A percentile compares a stretch with the other conserved stretches of the same genome.
Evolutionary conservation across 2,329 filamentous ascomycete genomes (phyloP).

Genomic region (Xylariomycetidae sp.): DNA sequence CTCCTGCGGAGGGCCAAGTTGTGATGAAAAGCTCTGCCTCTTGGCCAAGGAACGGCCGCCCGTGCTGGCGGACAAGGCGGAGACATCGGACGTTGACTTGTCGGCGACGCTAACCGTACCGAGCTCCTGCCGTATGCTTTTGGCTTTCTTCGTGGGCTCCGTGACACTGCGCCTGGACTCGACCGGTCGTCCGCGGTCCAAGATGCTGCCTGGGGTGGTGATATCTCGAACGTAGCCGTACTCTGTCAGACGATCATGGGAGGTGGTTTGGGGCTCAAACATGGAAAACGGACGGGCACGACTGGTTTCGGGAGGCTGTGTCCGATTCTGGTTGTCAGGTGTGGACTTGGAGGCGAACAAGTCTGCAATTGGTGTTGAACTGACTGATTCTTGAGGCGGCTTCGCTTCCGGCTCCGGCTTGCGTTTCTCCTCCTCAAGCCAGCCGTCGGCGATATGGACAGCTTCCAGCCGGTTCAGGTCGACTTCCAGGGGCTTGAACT

Average conservation of each 20-base stretch:
- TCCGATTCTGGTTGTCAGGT: background rate
- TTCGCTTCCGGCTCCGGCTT: slow-evolving; percentile 1
- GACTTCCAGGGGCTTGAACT: slow-evolving; percentile 10
- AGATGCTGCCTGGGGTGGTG: slow-evolving; percentile 5
- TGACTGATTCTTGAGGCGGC: background rate
- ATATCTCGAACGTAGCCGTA: no score
- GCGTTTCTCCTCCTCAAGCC: slow-evolving; percentile 4
- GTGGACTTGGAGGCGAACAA: slow-evolving; percentile 5
- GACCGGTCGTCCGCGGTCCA: slow-evolving; percentile 10
- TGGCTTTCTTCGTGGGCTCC: slow-evolving; percentile 1
- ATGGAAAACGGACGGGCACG: slow-evolving; percentile 6
- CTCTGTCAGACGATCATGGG: slow-evolving; percentile 3
- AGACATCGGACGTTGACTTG: no score
- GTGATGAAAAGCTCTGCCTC: no score
- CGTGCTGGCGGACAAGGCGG: no score
- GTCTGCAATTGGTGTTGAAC: slow-evolving; percentile 9
- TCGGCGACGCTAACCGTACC: no score
- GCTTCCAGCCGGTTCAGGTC: slow-evolving; percentile 8
- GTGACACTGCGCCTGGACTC: slow-evolving; percentile 6
- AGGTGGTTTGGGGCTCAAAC: slow-evolving; percentile 2
- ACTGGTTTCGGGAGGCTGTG: background rate
- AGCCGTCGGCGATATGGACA: slow-evolving; percentile 7
- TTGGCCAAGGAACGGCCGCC: no score
- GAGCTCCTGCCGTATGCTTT: background rate
- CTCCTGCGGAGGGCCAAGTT: background rate